phyloP scores from a whole-genome alignment of 2,329 filamentous ascomycete species.

The Colletotrichum cereale region DNA sequence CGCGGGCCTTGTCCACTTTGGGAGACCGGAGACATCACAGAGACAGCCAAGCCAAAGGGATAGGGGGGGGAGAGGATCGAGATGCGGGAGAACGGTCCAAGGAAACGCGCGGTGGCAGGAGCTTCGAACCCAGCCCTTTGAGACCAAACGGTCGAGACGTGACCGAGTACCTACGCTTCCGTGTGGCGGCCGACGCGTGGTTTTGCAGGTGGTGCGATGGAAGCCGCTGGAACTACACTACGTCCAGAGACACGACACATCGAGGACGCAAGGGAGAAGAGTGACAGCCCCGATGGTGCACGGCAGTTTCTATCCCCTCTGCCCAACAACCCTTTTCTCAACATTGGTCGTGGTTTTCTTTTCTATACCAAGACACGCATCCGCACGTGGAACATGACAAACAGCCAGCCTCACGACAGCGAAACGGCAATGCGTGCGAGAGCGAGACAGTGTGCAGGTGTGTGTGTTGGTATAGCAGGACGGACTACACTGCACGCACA shows the following conservation, averaged over 20 bases:
- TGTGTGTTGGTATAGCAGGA: neutral
- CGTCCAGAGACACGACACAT: slow-evolving; percentile 1
- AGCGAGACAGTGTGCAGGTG: neutral
- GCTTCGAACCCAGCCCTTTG: neutral
- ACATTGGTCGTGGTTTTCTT: neutral
- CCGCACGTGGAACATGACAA: neutral
- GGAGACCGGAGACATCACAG: neutral
- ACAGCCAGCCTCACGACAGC: neutral
- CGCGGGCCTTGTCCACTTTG: neutral
- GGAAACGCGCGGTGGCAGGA: neutral
- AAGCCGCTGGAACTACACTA: neutral
- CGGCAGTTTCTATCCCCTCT: neutral
- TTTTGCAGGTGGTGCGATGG: neutral
- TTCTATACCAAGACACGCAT: neutral
- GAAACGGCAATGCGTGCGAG: neutral
- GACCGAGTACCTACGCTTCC: slow-evolving; percentile 5
- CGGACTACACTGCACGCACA: too few relatives aligned
- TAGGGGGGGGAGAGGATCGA: neutral
- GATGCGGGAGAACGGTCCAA: neutral
- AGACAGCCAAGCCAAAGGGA: neutral
- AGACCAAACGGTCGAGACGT: neutral
- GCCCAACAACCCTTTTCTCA: neutral
- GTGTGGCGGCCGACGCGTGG: slow-evolving; percentile 24
- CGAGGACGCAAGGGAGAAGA: neutral
- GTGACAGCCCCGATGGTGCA: neutral